These are phyloP conservation scores for Epicoccum nigrum DNA, from an alignment of 2,329 filamentous ascomycete genomes.

Conservation along the genomic window DNA sequence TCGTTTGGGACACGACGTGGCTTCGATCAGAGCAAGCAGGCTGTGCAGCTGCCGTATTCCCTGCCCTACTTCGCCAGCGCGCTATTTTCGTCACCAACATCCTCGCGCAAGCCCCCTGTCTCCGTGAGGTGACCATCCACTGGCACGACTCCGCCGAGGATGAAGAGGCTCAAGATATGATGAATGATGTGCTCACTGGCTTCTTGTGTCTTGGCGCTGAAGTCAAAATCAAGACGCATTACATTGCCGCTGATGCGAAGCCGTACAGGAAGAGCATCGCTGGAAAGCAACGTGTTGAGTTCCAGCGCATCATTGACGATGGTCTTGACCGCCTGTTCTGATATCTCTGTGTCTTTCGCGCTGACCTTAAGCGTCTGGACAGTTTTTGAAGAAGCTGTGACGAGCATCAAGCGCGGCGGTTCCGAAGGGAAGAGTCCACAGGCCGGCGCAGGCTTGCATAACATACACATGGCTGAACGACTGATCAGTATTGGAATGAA, in stretches of 20 bases:
- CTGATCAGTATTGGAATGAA: too few species aligned
- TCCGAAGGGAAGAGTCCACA: too few species aligned
- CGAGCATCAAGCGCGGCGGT: too few species aligned
- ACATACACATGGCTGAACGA: neutral
- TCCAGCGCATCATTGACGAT: constrained; percentile 33
- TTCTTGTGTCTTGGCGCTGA: constrained; percentile 30
- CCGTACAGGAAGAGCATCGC: constrained; percentile 32
- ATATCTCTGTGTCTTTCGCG: neutral
- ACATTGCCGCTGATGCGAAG: constrained; percentile 31
- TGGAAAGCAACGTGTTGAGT: constrained; percentile 39
- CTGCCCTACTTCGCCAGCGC: constrained; percentile 35
- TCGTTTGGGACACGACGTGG: constrained; percentile 46
- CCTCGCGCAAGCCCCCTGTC: constrained; percentile 32
- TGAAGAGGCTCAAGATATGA: constrained; percentile 25
- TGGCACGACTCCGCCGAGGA: constrained; percentile 44
- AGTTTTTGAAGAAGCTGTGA: too few species aligned
- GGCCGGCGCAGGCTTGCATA: too few species aligned
- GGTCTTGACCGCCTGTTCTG: constrained; percentile 28
- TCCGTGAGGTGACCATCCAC: constrained; percentile 35
- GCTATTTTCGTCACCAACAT: constrained; percentile 31
- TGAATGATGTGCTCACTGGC: constrained; percentile 29
- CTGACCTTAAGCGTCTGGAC: too few species aligned
- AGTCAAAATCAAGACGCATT: constrained; percentile 36
- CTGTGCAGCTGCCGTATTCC: constrained; percentile 32
- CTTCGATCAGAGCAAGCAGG: constrained; percentile 28